phyloP scores from a whole-genome alignment of 495 filamentous ascomycete genomes.

The Neurospora sp. region DNA sequence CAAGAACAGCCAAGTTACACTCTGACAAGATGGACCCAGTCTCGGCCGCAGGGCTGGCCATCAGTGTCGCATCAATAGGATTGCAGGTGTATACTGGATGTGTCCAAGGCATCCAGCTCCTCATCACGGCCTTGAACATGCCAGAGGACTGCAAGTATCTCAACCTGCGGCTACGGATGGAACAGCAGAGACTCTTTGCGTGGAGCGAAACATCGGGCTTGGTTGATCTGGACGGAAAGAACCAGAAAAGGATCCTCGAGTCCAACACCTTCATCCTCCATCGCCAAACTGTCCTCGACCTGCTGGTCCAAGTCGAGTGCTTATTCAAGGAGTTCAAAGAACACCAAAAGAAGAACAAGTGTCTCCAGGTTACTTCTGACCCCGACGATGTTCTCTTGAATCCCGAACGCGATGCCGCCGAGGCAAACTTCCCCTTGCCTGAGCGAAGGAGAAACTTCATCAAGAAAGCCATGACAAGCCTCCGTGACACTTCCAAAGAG shows the following conservation, averaged over 20 bases:
- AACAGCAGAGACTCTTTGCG: slow-evolving; percentile 37
- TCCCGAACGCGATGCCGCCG: slow-evolving; percentile 28
- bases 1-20: not conserved
- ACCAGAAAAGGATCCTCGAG: slow-evolving; percentile 24
- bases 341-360: slow-evolving; percentile 24
- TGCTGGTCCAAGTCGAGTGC: slow-evolving; percentile 34
- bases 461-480: slow-evolving; percentile 29
- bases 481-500: slow-evolving; percentile 20
- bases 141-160: slow-evolving; percentile 34
- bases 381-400: slow-evolving; percentile 17
- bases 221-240: slow-evolving; percentile 24
- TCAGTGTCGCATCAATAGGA: slow-evolving; percentile 31
- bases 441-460: slow-evolving; percentile 26
- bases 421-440: slow-evolving; percentile 27
- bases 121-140: slow-evolving; percentile 32
- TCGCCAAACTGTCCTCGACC: slow-evolving; percentile 31
- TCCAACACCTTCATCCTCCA: slow-evolving; percentile 36
- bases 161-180: slow-evolving; percentile 32
- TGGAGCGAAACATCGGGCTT: slow-evolving; percentile 38
- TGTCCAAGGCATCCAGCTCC: slow-evolving; percentile 33
- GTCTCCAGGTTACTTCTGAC: slow-evolving; percentile 21
- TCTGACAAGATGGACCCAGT: slow-evolving; percentile 29
- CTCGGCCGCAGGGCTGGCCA: slow-evolving; percentile 27
- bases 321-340: slow-evolving; percentile 36
- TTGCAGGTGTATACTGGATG: slow-evolving; percentile 32